These are phyloP conservation scores for Bruguiera parviflora DNA, from an alignment of 345 rosid species.

Conservation along the genomic window DNA sequence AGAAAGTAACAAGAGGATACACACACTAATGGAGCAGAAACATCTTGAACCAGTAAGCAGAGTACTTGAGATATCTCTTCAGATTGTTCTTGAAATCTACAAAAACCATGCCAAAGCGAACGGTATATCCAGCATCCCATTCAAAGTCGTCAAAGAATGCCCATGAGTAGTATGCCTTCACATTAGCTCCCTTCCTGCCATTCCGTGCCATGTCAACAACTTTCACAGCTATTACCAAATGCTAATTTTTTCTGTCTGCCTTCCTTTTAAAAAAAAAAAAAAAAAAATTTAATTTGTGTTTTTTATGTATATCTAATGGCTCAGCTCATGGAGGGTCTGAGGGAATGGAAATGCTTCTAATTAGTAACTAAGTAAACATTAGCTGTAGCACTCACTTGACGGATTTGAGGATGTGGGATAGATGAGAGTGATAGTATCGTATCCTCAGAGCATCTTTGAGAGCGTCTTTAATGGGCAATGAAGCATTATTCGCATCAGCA, in stretches of 20 bases:
- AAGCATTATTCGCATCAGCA: conserved; percentile 31
- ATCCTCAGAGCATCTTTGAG: conserved; percentile 39
- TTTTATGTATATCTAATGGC: no score
- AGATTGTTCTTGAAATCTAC: conserved; percentile 49
- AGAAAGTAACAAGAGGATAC: neutral
- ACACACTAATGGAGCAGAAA: conserved; percentile 27
- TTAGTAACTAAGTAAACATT: neutral
- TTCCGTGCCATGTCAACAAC: neutral
- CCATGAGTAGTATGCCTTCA: conserved; percentile 58
- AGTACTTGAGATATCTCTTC: conserved; percentile 51
- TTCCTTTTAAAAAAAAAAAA: no score
- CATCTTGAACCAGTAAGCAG: conserved; percentile 55
- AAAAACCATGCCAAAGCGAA: conserved; percentile 48
- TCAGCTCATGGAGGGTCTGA: no score
- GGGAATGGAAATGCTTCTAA: no score
- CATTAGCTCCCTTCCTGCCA: conserved; percentile 48
- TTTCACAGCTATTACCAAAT: neutral
- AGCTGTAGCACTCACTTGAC: conserved; percentile 30
- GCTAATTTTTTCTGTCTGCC: no score
- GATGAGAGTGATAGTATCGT: conserved; percentile 29
- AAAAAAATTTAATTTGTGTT: no score
- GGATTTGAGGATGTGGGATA: conserved; percentile 28
- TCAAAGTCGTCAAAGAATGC: conserved; percentile 58
- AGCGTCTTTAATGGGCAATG: conserved; percentile 31
- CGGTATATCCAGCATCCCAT: conserved; percentile 54